Conservation (phyloP, 1,139 yeast genomes). For the Magnusiomyces suaveolens region DNA sequence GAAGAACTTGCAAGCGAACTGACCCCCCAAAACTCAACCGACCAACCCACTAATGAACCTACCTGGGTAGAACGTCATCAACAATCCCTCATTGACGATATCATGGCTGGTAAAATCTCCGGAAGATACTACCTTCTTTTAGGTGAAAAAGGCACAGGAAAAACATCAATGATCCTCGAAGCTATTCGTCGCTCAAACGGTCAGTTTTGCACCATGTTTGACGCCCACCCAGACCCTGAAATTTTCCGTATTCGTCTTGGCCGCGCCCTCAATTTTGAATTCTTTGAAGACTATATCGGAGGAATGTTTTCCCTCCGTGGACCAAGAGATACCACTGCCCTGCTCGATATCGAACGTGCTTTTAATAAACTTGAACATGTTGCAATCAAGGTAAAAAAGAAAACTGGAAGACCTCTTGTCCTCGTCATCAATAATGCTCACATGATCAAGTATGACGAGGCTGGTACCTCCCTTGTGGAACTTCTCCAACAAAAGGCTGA, state of each 20-base stretch:
- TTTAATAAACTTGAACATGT: conserved; percentile 66
- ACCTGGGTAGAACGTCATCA: conserved; percentile 53
- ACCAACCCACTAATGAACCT: no score
- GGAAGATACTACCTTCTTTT: conserved; percentile 66
- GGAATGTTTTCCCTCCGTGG: conserved; percentile 74
- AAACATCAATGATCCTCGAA: conserved; percentile 62
- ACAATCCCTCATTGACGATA: conserved; percentile 55
- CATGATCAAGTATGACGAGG: conserved; percentile 59
- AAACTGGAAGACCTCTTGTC: conserved; percentile 47
- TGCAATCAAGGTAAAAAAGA: conserved; percentile 42
- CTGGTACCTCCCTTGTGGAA: conserved; percentile 62
- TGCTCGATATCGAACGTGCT: conserved; percentile 74
- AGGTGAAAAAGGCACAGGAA: conserved; percentile 86
- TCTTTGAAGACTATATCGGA: conserved; percentile 75
- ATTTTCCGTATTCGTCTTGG: conserved; percentile 70
- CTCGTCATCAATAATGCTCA: conserved; percentile 68
- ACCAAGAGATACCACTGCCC: conserved; percentile 76
- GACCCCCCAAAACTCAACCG: no score
- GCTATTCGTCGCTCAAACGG: conserved; percentile 61
- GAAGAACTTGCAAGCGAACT: no score
- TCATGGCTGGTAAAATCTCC: conserved; percentile 49
- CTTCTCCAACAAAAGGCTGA: conserved; percentile 79
- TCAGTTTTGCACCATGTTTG: conserved; percentile 57
- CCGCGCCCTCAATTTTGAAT: conserved; percentile 62
- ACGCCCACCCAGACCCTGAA: conserved; percentile 83